A percentile compares a stretch with the other conserved stretches of the same genome.
These are phyloP conservation scores for Elsinoe fawcettii DNA, from an alignment of 2,329 filamentous ascomycete species.

Conservation along the genomic window DNA sequence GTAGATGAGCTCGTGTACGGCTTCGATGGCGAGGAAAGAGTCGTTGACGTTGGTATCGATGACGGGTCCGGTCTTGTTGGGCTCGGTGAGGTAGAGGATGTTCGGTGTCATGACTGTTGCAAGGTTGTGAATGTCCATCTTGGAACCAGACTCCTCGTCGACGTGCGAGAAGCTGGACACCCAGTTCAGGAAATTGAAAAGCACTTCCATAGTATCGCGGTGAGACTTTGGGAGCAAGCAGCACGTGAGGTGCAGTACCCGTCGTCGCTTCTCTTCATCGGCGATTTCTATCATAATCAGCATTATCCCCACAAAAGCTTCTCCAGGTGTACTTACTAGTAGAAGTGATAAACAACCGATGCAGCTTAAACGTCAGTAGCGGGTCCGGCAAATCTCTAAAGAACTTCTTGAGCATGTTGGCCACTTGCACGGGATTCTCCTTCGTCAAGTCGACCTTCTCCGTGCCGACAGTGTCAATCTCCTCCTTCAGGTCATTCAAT, in stretches of 20 bases:
- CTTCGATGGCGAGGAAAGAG: constrained; percentile 87
- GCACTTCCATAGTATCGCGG: constrained; percentile 85
- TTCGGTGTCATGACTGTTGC: constrained; percentile 97
- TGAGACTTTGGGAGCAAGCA: constrained; percentile 89
- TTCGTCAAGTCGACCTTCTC: constrained; percentile 79
- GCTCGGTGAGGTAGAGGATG: constrained; percentile 55
- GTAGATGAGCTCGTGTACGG: constrained; percentile 82
- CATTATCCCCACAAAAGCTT: neutral
- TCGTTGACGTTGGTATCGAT: constrained; percentile 53
- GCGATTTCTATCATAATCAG: constrained; percentile 52
- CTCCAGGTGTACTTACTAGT: constrained; percentile 51
- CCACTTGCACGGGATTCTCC: constrained; percentile 87
- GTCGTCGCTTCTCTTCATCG: constrained; percentile 72
- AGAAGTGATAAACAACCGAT: constrained; percentile 80
- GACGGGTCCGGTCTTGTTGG: constrained; percentile 42
- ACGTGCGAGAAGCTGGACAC: constrained; percentile 94
- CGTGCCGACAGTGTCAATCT: constrained; percentile 77
- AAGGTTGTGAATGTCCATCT: constrained; percentile 98
- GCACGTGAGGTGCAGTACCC: constrained; percentile 82
- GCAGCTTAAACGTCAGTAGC: constrained; percentile 88
- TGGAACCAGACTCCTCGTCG: constrained; percentile 92
- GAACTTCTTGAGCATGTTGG: constrained; percentile 90
- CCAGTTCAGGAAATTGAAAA: constrained; percentile 97
- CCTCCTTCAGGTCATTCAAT: constrained; percentile 74
- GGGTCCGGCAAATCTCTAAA: constrained; percentile 90